A percentile compares a stretch with the other conserved stretches of the same genome.
Conservation (phyloP, 2,329 filamentous ascomycete species). For the Colletotrichum musae region DNA sequence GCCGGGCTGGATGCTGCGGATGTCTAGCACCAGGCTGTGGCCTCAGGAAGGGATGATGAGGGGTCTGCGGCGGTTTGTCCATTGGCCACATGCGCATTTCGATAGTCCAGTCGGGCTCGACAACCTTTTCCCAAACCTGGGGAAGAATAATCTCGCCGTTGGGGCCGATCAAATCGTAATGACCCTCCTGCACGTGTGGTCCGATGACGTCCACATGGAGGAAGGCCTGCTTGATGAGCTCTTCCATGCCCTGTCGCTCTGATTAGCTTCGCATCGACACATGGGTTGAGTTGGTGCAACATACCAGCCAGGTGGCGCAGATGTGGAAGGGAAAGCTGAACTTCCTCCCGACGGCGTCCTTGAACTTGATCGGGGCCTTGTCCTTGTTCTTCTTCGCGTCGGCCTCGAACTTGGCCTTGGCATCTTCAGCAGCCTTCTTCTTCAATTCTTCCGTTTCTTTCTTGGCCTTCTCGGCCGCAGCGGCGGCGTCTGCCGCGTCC, state of each 20-base stretch:
- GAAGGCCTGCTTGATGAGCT: conserved; percentile 88
- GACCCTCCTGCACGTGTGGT: conserved; percentile 81
- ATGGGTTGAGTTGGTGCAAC: conserved; percentile 49
- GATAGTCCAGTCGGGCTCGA: conserved; percentile 82
- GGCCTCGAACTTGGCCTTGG: conserved; percentile 64
- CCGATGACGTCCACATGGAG: conserved; percentile 83
- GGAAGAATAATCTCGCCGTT: conserved; percentile 88
- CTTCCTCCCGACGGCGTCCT: conserved; percentile 91
- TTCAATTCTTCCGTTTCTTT: conserved; percentile 66
- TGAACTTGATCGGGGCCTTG: conserved; percentile 87
- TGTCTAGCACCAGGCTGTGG: background rate
- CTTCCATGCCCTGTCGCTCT: conserved; percentile 81
- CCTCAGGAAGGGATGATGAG: conserved; percentile 23
- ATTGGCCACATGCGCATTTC: conserved; percentile 79
- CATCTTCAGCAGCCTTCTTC: conserved; percentile 70
- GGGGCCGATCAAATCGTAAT: conserved; percentile 85
- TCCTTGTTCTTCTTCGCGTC: conserved; percentile 64
- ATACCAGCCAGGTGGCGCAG: conserved; percentile 86
- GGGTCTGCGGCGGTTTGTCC: conserved; percentile 30
- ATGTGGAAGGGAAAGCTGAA: conserved; percentile 93
- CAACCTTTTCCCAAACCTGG: conserved; percentile 84
- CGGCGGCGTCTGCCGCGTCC: conserved; percentile 52
- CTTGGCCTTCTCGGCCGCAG: conserved; percentile 61
- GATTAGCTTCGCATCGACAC: conserved; percentile 43
- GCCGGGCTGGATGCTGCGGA: background rate